Evolutionary conservation across 1,139 yeast species (phyloP), one percentile per base, ranked within the genome.

Genomic region (Hansenula sp.): DNA sequence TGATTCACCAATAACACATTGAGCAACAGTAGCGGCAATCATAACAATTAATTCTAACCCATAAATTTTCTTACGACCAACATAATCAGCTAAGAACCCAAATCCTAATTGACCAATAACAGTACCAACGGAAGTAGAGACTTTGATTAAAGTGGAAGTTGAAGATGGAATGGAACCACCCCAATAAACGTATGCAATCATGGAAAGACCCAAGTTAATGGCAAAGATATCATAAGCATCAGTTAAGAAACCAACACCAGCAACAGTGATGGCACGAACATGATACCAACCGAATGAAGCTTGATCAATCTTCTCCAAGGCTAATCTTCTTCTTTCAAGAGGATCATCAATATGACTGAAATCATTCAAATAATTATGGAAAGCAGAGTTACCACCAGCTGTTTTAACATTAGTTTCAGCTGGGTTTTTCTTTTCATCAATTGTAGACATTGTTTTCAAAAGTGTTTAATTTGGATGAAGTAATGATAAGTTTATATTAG

Each of bases 191-290:
- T 82, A 79, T 34, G 78, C 62, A 76, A 87, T 70, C 89, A 86
- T 84, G 44, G 88, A 61, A 41, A 85, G 68, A 63, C 88, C 91
- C 70, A 89, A 72, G 67, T 85, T 86, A 59, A 89, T 88, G 55
- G 96, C 93, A 58, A 89, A 88, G 57, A 89, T 86, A 72, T 89
- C 96, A 67, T 88, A 89, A 46, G 96, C 83, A 70, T 89, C 96
- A 24, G 96, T 88, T 70, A 89, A 68, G 78, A 89, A 89, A 64
- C 96, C 96, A 52, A 88, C 95, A 73, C 96, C 96, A 31, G 96
- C 96, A 65, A 89, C 90, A 67, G 80, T 60, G 60, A 89, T 86
- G 74, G 93, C 89, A 67, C 90, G 82, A 45, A 88, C 67, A 62
- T 88, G 96, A 62, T 89, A 84, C 95, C 94, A 85, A 45, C 95